These are phyloP conservation scores for Eucalyptus regnans DNA, from an alignment of 345 rosid species.

Conservation along the genomic window DNA sequence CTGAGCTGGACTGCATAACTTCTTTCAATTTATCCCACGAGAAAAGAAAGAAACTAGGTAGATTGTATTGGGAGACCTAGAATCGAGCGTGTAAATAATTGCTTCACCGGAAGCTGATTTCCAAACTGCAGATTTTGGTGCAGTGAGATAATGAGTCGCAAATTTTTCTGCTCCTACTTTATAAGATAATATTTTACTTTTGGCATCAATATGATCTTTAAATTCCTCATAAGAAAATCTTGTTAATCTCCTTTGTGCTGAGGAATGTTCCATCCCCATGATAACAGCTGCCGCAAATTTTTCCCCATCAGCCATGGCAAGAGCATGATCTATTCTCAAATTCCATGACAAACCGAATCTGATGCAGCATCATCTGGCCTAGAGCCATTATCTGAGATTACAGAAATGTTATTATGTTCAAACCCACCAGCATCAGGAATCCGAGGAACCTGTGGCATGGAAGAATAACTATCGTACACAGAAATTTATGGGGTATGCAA, in stretches of 20 bases:
- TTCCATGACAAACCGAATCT: neutral
- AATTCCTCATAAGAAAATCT: neutral
- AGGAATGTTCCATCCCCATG: neutral
- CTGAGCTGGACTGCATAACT: neutral
- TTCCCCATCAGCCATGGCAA: neutral
- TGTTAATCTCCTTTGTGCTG: neutral
- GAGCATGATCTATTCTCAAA: neutral
- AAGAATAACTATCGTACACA: neutral
- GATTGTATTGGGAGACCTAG: neutral
- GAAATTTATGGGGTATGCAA: slow-evolving; percentile 31
- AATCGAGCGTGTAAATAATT: neutral
- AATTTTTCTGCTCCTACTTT: neutral
- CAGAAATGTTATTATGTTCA: neutral
- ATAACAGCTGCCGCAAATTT: neutral
- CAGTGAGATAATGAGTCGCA: neutral
- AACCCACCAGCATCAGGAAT: neutral
- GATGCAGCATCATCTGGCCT: neutral
- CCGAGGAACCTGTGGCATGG: neutral
- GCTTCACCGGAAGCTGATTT: neutral
- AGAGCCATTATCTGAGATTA: neutral
- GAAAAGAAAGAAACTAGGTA: neutral
- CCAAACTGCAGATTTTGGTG: neutral
- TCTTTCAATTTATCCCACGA: neutral
- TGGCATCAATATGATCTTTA: neutral
- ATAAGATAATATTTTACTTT: neutral